A percentile compares a stretch with the other conserved stretches of the same genome.
These are phyloP conservation scores for Collybia sp. DNA, from an alignment of 768 basidiomycete species.

Conservation along the genomic window DNA sequence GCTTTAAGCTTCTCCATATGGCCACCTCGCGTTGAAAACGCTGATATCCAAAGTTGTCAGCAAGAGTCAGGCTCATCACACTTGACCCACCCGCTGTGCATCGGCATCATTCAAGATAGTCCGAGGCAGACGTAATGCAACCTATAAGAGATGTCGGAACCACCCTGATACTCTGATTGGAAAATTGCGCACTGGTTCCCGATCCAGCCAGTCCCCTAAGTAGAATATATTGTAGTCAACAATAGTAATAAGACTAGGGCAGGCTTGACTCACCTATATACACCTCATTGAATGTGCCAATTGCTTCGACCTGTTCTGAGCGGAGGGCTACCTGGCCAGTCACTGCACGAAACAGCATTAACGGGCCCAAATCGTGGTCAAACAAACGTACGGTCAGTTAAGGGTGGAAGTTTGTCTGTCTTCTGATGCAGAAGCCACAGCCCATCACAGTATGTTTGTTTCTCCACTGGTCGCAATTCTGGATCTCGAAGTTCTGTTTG, in stretches of 20 bases:
- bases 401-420: constrained; percentile 35
- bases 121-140: constrained; percentile 33
- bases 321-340: constrained; percentile 33
- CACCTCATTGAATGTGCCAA: constrained; percentile 35
- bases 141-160: constrained; percentile 15
- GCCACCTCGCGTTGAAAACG: constrained; percentile 37
- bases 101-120: constrained; percentile 26
- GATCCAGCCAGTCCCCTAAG: constrained; percentile 37
- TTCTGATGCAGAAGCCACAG: constrained; percentile 33
- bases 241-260: not conserved
- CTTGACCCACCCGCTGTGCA: constrained; percentile 25
- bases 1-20: constrained; percentile 36
- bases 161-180: not conserved
- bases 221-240: not conserved
- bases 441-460: constrained; percentile 28
- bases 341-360: constrained; percentile 19
- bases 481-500: constrained; percentile 34
- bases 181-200: constrained; percentile 21
- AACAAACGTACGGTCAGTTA: constrained; percentile 31
- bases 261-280: constrained; percentile 23
- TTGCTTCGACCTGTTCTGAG: constrained; percentile 22
- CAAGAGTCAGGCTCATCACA: not conserved
- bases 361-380: not conserved
- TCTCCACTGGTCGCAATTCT: constrained; percentile 21
- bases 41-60: constrained; percentile 13